phyloP scores from a whole-genome alignment of 2,329 filamentous ascomycete genomes.

The Fusarium sp. region DNA sequence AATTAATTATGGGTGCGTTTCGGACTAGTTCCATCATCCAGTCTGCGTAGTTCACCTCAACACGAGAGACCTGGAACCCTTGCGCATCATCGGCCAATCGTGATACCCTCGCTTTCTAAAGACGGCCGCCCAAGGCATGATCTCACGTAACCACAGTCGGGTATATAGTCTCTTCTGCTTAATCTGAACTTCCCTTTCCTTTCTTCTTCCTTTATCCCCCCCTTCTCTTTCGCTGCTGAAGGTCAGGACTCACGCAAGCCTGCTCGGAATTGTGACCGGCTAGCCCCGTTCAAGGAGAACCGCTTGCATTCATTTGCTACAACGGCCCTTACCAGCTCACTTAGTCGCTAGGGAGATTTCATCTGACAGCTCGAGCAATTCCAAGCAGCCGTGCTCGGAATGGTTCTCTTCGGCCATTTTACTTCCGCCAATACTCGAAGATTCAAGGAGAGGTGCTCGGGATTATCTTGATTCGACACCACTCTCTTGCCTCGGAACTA shows the following conservation, averaged over 20 bases:
- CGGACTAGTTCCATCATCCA: accelerated
- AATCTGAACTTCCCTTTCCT: not conserved
- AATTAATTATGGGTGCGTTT: not conserved
- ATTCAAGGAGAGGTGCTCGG: not conserved
- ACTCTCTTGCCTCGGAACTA: not conserved
- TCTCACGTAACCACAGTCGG: not conserved
- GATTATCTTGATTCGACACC: accelerated
- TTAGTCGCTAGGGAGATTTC: too few relatives aligned
- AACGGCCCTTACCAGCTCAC: too few relatives aligned
- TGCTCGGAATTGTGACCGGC: not conserved
- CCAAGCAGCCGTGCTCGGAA: not conserved
- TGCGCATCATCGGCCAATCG: not conserved
- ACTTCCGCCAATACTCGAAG: not conserved
- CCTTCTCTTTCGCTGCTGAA: not conserved
- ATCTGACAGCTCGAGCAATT: too few relatives aligned
- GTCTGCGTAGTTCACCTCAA: not conserved
- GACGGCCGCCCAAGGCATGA: accelerated
- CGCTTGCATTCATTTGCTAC: not conserved
- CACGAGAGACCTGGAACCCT: accelerated
- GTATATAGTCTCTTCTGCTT: not conserved
- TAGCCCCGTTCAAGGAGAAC: not conserved
- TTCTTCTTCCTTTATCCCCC: not conserved
- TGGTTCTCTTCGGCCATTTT: not conserved
- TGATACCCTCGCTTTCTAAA: not conserved
- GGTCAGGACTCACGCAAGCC: not conserved